Evolutionary conservation across 306 rosid species (phyloP), one percentile per base, ranked within the genome.

Genomic region (Ammopiptanthus mongolicus): DNA sequence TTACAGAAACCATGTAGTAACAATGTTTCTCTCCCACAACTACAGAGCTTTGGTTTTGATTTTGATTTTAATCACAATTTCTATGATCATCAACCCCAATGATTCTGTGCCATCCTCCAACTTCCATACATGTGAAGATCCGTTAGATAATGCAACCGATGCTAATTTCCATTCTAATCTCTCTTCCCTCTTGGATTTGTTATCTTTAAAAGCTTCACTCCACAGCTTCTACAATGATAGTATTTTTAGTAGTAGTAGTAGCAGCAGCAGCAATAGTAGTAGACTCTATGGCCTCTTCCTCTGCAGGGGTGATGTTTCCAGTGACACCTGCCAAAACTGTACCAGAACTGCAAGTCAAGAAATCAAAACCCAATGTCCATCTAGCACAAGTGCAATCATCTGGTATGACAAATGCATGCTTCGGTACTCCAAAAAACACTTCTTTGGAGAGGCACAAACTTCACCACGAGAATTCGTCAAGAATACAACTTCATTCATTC

Each of bases 351-450:
- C 80, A 23, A 75, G 15, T 18, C 65, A 10, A 37, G 56, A 75
- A 37, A 51, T 64, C 41, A 36, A 37, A 64, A 34, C 19, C 44
- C 34, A 5, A 19, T 63, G 79, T 22, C 64, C 19, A 50, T 51
- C 19, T 23, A 63, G 10, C 1, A 8, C 8, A 2, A 63, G 64
- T 37, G 79, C 64, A 21, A 23, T 75, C 52, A 63, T 63, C 55
- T 63, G 79, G 79, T 75, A 63, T 10, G 79, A 75, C 8, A 36
- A 50, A 5, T 75, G 79, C 79, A 75, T 75, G 79, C 64, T 75
- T 25, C 28, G 79, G 13, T 75, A 75, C 72, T 75, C 73, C 39
- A 42, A 22, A 12, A 2, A 36, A 21, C 7, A 3, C 5, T 63
- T 75, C 53, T 75, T 75, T 8, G 72, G 55, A 36, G 14, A 13